Evolutionary conservation across 2,329 filamentous ascomycete species (phyloP).

Genomic region (Sporothrix schenckii): DNA sequence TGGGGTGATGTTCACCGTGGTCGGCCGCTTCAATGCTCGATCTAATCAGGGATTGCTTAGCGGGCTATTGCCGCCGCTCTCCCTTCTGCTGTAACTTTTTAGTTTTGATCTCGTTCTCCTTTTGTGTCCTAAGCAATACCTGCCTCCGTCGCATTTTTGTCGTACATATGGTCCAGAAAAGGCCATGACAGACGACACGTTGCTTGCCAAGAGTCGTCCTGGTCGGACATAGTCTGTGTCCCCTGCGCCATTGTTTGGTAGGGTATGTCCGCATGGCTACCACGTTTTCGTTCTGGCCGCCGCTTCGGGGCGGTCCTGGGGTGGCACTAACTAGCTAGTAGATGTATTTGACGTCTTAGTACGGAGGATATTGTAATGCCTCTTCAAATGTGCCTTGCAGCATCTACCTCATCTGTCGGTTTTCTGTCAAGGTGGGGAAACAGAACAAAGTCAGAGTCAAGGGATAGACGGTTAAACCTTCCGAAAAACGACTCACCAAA

Average conservation of each 20-base stretch:
- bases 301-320: slow-evolving; percentile 4
- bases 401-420: too few species aligned
- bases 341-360: not conserved
- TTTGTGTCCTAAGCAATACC: not conserved
- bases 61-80: not conserved
- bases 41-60: not conserved
- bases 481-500: slow-evolving; percentile 1
- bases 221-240: not conserved
- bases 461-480: slow-evolving; percentile 21
- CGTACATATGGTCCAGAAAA: too few species aligned
- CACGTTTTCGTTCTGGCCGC: slow-evolving; percentile 25
- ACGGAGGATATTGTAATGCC: not conserved
- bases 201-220: slow-evolving; percentile 11
- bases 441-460: not conserved
- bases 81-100: not conserved
- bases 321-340: not conserved
- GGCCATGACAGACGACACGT: slow-evolving; percentile 1
- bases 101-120: not conserved
- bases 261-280: not conserved
- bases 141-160: slow-evolving; percentile 2
- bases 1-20: not conserved
- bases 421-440: not conserved
- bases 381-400: not conserved
- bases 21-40: not conserved
- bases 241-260: slow-evolving; percentile 25